These are phyloP conservation scores for Hypoxylon cercidicola DNA, from an alignment of 495 filamentous ascomycete species.

Conservation along the genomic window DNA sequence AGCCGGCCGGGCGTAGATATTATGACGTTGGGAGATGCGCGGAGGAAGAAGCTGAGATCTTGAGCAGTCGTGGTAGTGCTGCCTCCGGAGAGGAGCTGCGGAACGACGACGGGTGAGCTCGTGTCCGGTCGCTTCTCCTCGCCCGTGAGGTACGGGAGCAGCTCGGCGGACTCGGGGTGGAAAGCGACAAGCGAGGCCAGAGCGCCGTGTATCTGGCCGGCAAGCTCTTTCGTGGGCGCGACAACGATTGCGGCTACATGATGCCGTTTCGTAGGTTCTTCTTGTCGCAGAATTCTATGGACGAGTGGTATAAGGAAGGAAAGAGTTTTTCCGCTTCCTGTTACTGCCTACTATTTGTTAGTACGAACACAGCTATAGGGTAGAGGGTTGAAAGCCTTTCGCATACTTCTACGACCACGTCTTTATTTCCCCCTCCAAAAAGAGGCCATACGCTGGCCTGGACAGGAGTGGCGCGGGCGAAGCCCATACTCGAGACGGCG, in stretches of 20 bases:
- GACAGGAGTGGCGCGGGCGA: conserved; percentile 89
- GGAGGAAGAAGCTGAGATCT: conserved; percentile 84
- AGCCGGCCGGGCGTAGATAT: conserved; percentile 91
- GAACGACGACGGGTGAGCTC: conserved; percentile 69
- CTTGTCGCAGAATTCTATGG: conserved; percentile 77
- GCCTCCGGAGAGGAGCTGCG: conserved; percentile 89
- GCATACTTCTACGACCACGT: conserved; percentile 87
- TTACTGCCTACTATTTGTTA: conserved; percentile 71
- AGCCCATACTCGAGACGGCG: conserved; percentile 84
- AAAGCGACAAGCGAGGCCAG: conserved; percentile 79
- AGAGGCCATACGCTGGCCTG: conserved; percentile 88
- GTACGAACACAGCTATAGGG: not conserved
- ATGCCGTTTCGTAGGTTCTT: conserved; percentile 83
- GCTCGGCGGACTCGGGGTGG: conserved; percentile 77
- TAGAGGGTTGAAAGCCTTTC: not conserved
- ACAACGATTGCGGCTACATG: conserved; percentile 91
- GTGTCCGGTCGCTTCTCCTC: conserved; percentile 66
- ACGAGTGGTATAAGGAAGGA: conserved; percentile 90
- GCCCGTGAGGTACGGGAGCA: conserved; percentile 58
- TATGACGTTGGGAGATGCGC: conserved; percentile 82
- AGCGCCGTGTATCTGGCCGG: conserved; percentile 89
- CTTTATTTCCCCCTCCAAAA: conserved; percentile 86
- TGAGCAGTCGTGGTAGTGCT: conserved; percentile 78
- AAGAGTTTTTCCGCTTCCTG: conserved; percentile 93
- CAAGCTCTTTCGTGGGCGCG: conserved; percentile 92